Percentiles rank a stretch among this genome's conserved stretches.
phyloP scores from a whole-genome alignment of 1,284 basidiomycete species.

The Tilletia horrida region DNA sequence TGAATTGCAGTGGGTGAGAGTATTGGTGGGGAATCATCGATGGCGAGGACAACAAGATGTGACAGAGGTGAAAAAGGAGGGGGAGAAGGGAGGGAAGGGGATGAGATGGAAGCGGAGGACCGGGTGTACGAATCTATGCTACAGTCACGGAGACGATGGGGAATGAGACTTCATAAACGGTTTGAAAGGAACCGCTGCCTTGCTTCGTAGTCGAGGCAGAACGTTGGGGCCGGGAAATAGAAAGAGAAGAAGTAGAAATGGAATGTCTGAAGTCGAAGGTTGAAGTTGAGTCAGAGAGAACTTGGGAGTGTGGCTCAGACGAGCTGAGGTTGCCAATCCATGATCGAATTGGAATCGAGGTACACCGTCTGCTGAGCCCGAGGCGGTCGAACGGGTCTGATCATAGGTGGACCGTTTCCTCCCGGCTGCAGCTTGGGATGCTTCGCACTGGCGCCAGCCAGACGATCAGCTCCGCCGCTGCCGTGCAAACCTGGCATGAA shows the following conservation, averaged over 20 bases:
- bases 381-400: not conserved
- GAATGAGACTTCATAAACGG: too few relatives aligned
- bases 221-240: too few relatives aligned
- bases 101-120: not conserved
- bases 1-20: not conserved
- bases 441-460: not conserved
- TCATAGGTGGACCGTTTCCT: too few relatives aligned
- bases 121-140: too few relatives aligned
- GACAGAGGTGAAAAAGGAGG: not conserved
- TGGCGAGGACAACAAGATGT: constrained; percentile 13
- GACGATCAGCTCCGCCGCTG: not conserved
- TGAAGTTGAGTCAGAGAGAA: not conserved
- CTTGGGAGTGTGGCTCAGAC: not conserved
- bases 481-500: constrained; percentile 7
- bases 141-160: too few relatives aligned
- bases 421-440: too few relatives aligned
- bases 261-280: not conserved
- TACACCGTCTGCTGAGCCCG: constrained; percentile 6
- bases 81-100: constrained; percentile 12
- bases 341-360: not conserved
- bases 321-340: constrained; percentile 14
- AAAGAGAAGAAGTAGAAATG: not conserved
- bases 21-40: not conserved
- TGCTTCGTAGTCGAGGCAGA: too few relatives aligned
- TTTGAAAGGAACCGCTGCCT: too few relatives aligned